Conservation (phyloP, 495 filamentous ascomycete genomes). For the Penicillium riverlandense region DNA sequence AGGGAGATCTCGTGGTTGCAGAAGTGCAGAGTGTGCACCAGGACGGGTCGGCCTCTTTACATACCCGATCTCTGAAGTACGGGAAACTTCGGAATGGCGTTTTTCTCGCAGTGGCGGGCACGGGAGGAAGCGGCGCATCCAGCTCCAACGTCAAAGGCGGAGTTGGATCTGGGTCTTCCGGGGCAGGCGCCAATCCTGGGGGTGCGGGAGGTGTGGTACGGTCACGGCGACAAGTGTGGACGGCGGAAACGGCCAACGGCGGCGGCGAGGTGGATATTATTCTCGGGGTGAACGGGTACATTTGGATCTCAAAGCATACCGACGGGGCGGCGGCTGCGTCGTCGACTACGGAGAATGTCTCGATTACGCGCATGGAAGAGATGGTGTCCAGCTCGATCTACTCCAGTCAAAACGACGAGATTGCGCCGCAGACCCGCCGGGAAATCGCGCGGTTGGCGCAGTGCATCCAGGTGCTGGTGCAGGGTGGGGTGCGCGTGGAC, state of each 20-base stretch:
- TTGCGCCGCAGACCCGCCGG: constrained; percentile 63
- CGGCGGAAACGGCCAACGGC: constrained; percentile 56
- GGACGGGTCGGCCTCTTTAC: constrained; percentile 77
- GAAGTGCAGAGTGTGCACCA: constrained; percentile 80
- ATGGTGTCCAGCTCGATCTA: constrained; percentile 67
- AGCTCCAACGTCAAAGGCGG: constrained; percentile 27
- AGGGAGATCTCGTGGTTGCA: constrained; percentile 83
- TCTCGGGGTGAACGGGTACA: constrained; percentile 90
- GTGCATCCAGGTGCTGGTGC: constrained; percentile 72
- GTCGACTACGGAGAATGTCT: constrained; percentile 41
- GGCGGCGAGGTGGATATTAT: constrained; percentile 80
- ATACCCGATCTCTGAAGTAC: constrained; percentile 85
- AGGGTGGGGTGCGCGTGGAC: constrained; percentile 76
- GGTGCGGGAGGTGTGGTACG: constrained; percentile 63
- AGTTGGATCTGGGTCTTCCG: constrained; percentile 14
- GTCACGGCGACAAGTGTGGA: constrained; percentile 78
- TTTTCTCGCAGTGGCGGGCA: constrained; percentile 73
- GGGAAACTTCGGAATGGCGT: constrained; percentile 90
- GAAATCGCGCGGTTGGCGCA: constrained; percentile 81
- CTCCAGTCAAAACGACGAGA: constrained; percentile 83
- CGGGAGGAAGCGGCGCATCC: constrained; percentile 59
- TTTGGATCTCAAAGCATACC: constrained; percentile 80
- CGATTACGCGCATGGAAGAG: constrained; percentile 81
- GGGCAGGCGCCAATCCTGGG: constrained; percentile 6
- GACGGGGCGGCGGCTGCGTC: constrained; percentile 46